Percentiles rank a stretch among this genome's conserved stretches.
Conservation (phyloP, 257 asterid species). For the Nicotiana benthamiana region DNA sequence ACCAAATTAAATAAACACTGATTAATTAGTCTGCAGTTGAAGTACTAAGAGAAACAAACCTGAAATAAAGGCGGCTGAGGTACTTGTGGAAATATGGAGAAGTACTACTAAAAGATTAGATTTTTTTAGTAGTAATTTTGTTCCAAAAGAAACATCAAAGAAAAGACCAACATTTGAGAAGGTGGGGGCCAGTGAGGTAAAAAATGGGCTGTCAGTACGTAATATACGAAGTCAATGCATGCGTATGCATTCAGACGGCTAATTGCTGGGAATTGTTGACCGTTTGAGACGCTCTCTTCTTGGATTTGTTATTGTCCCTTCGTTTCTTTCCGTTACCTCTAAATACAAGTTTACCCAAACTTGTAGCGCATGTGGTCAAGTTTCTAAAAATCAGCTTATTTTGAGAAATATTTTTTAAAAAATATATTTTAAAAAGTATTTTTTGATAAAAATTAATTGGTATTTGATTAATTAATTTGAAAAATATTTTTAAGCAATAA, state of each 20-base stretch:
- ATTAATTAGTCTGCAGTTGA: background rate
- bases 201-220: background rate
- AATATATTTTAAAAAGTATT: too few relatives aligned
- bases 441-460: too few relatives aligned
- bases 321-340: background rate
- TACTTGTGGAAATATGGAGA: background rate
- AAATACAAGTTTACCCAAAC: background rate
- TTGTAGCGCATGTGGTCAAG: too few relatives aligned
- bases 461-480: too few relatives aligned
- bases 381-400: too few relatives aligned
- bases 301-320: background rate
- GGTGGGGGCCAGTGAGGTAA: background rate
- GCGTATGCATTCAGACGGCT: slow-evolving; percentile 8
- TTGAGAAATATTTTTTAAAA: too few relatives aligned
- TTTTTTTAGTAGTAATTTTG: background rate
- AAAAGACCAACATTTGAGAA: background rate
- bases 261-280: background rate
- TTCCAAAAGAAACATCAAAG: background rate
- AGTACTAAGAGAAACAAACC: slow-evolving; percentile 16
- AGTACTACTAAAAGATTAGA: background rate
- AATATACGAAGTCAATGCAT: background rate
- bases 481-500: too few relatives aligned
- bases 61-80: slow-evolving; percentile 26
- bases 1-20: background rate
- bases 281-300: background rate